Conservation (phyloP, 805 yeast genomes). For the Schizosaccharomyces cryophilus region DNA sequence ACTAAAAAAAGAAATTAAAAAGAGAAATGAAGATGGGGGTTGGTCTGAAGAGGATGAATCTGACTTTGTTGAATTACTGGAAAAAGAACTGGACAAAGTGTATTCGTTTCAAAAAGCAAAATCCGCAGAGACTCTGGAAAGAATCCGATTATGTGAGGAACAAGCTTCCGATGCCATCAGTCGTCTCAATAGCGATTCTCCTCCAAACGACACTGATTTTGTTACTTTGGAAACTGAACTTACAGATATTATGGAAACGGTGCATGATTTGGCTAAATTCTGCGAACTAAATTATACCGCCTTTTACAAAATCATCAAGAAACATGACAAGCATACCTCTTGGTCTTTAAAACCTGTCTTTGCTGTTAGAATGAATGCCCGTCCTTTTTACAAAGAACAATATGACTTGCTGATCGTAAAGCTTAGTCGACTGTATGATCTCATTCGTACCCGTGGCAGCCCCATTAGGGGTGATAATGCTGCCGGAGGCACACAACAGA, state of each 20-base stretch:
- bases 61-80: conserved; percentile 47
- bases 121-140: conserved; percentile 57
- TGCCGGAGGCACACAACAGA: conserved; percentile 96
- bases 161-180: conserved; percentile 44
- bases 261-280: conserved; percentile 86
- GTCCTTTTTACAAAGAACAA: conserved; percentile 88
- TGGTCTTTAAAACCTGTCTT: conserved; percentile 72
- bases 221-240: conserved; percentile 52
- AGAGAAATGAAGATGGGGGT: conserved; percentile 20
- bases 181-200: conserved; percentile 16
- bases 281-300: conserved; percentile 88
- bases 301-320: conserved; percentile 84
- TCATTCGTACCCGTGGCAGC: conserved; percentile 86
- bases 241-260: conserved; percentile 82
- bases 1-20: conserved; percentile 39
- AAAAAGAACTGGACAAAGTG: conserved; percentile 75
- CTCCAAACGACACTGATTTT: conserved; percentile 41
- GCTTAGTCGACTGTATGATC: conserved; percentile 66
- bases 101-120: conserved; percentile 77
- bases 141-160: conserved; percentile 60
- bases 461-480: conserved; percentile 86
- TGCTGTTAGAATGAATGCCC: conserved; percentile 74
- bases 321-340: conserved; percentile 76
- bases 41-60: conserved; percentile 74
- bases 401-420: conserved; percentile 75